These are phyloP conservation scores for Gracilariopsis chorda DNA, from an alignment of 23 red algal species.

Conservation along the genomic window DNA sequence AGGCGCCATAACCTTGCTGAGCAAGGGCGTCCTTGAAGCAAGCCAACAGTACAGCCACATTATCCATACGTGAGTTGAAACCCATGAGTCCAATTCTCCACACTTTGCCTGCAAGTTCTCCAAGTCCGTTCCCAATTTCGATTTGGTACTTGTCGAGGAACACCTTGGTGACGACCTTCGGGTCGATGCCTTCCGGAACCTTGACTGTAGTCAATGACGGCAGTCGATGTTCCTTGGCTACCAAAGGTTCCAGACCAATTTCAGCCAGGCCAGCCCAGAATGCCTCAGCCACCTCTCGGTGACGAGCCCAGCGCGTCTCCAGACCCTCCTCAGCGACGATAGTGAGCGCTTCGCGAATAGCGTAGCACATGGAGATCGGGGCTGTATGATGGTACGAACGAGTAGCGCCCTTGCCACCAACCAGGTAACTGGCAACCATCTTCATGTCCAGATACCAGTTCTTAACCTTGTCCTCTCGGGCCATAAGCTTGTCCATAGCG, in stretches of 20 bases:
- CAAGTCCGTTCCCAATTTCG: constrained; percentile 82
- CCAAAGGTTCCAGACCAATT: constrained; percentile 67
- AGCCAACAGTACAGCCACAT: constrained; percentile 53
- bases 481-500: constrained; percentile 78
- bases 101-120: constrained; percentile 73
- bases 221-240: constrained; percentile 59
- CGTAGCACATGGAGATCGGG: constrained; percentile 75
- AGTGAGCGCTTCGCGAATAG: constrained; percentile 58
- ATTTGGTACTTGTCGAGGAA: constrained; percentile 77
- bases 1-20: constrained; percentile 55
- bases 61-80: constrained; percentile 72
- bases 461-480: constrained; percentile 51
- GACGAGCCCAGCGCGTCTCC: constrained; percentile 73
- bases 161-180: constrained; percentile 57
- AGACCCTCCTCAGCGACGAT: constrained; percentile 72
- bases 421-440: constrained; percentile 67
- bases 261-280: constrained; percentile 70
- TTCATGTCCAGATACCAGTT: constrained; percentile 93
- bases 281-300: constrained; percentile 54
- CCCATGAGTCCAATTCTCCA: constrained; percentile 86
- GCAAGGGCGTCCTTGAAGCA: constrained; percentile 58
- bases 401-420: constrained; percentile 46
- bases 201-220: constrained; percentile 70
- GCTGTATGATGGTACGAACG: constrained; percentile 81
- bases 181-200: constrained; percentile 69